Evolutionary conservation across 768 basidiomycete genomes (phyloP).

Genomic region (Podaxis pistillaris): DNA sequence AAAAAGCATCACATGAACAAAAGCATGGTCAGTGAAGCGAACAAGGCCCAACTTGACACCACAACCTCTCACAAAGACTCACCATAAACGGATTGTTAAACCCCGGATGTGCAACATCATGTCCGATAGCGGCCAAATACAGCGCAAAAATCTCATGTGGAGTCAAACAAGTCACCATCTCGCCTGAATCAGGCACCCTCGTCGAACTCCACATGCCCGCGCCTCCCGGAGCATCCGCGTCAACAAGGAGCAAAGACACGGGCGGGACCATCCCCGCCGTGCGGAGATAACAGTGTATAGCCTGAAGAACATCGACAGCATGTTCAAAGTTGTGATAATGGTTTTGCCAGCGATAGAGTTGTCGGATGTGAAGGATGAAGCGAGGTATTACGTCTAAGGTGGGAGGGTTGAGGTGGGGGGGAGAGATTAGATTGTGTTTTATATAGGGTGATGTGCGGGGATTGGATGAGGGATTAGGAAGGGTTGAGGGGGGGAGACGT

Average conservation of each 20-base stretch:
- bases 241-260: constrained; percentile 54
- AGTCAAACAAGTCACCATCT: constrained; percentile 43
- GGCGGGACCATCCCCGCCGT: constrained; percentile 82
- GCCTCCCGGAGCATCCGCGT: constrained; percentile 32
- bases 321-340: constrained; percentile 98
- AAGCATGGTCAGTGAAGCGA: neutral
- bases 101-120: constrained; percentile 97
- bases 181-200: constrained; percentile 35
- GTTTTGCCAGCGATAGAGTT: constrained; percentile 87
- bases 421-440: too few relatives aligned
- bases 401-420: constrained; percentile 18
- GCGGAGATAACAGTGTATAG: constrained; percentile 81
- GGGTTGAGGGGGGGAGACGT: constrained; percentile 27
- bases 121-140: constrained; percentile 91
- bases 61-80: constrained; percentile 26
- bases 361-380: constrained; percentile 86
- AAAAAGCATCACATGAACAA: constrained; percentile 4
- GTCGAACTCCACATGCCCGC: constrained; percentile 37
- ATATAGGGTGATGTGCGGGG: too few relatives aligned
- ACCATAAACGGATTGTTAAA: constrained; percentile 95
- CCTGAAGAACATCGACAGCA: constrained; percentile 94
- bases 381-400: constrained; percentile 65
- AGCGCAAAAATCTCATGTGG: constrained; percentile 81
- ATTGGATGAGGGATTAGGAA: constrained; percentile 12
- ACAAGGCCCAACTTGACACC: neutral